Evolutionary conservation across 1,139 yeast genomes (phyloP).

Genomic region (Pichia sp.): DNA sequence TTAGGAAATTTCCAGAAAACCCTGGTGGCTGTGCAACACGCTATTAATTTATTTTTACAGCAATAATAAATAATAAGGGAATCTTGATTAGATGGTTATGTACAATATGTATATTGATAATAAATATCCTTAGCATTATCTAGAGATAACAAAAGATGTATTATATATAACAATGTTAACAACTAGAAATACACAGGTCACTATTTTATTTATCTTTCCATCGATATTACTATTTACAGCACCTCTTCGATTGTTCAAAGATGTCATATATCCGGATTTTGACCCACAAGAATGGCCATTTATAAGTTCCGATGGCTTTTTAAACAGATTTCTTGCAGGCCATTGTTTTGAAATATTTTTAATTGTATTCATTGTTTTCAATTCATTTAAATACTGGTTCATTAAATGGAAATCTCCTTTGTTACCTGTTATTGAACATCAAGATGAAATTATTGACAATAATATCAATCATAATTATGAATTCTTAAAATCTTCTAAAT

Average conservation of each 20-base stretch:
- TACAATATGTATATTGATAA: no score
- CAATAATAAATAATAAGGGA: not conserved
- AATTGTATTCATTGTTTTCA: slow-evolving; percentile 1
- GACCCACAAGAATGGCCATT: slow-evolving; percentile 17
- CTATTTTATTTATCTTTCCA: not conserved
- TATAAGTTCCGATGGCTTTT: slow-evolving; percentile 21
- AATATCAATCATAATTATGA: not conserved
- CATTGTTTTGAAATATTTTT: slow-evolving; percentile 22
- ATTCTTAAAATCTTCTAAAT: not conserved
- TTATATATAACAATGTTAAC: no score
- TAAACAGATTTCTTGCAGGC: slow-evolving; percentile 26
- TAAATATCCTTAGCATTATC: no score
- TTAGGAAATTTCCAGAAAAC: not conserved
- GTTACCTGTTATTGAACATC: slow-evolving; percentile 3
- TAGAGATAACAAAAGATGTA: no score
- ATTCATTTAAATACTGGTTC: slow-evolving; percentile 3
- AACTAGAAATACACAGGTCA: not conserved
- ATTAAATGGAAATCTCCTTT: slow-evolving; percentile 1
- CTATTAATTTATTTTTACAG: not conserved
- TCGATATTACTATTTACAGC: slow-evolving; percentile 1
- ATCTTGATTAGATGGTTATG: not conserved
- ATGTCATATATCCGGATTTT: slow-evolving; percentile 8
- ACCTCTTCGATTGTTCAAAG: slow-evolving; percentile 13
- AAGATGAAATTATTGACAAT: not conserved
- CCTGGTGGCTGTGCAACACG: not conserved